Conservation (phyloP, 495 filamentous ascomycete species). For the Chaetomium fimeti region DNA sequence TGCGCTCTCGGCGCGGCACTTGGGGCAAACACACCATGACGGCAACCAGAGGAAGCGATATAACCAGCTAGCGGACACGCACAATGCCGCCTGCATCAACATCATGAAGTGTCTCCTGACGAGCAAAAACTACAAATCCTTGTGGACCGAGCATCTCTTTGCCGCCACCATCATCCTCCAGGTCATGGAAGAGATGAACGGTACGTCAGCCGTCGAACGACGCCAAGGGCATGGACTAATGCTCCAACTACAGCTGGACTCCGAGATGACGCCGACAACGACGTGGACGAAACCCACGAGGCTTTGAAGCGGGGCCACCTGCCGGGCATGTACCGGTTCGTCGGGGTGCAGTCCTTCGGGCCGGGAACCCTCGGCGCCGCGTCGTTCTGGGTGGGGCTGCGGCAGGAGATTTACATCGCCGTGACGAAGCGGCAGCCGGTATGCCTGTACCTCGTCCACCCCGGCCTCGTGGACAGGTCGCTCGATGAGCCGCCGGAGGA, state of each 20-base stretch:
- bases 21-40: slow-evolving; percentile 44
- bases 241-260: slow-evolving; percentile 13
- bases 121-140: slow-evolving; percentile 50
- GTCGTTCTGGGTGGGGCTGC: slow-evolving; percentile 57
- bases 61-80: slow-evolving; percentile 45
- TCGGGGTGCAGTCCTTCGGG: slow-evolving; percentile 33
- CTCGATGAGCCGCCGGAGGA: slow-evolving; percentile 34
- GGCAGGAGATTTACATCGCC: slow-evolving; percentile 57
- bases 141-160: slow-evolving; percentile 59
- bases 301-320: slow-evolving; percentile 41
- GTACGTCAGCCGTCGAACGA: slow-evolving; percentile 31
- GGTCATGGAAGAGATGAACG: slow-evolving; percentile 61
- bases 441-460: slow-evolving; percentile 41
- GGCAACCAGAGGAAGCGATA: neutral
- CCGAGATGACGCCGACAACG: slow-evolving; percentile 27
- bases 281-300: slow-evolving; percentile 36
- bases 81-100: slow-evolving; percentile 52
- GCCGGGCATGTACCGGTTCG: slow-evolving; percentile 52
- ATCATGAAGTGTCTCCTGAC: slow-evolving; percentile 49
- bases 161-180: slow-evolving; percentile 61
- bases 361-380: slow-evolving; percentile 48
- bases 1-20: slow-evolving; percentile 56
- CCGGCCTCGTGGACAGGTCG: slow-evolving; percentile 45
- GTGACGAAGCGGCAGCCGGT: slow-evolving; percentile 52
- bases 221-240: neutral